A percentile compares a stretch with the other conserved stretches of the same genome.
Evolutionary conservation across 768 basidiomycete genomes (phyloP).

Genomic region (Macrolepiota dolichaula): DNA sequence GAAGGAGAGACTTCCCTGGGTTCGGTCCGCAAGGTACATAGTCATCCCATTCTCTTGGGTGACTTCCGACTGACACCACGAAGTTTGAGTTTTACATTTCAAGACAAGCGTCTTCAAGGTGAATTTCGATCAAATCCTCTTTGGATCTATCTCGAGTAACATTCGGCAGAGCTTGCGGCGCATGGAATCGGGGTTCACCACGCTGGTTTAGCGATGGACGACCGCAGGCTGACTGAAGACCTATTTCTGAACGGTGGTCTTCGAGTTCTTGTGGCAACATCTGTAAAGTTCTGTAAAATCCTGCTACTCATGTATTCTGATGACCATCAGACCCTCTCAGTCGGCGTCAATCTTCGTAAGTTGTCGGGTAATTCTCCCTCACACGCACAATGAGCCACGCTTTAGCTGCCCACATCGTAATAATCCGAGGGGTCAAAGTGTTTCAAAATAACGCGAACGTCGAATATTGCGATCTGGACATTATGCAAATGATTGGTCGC

Average conservation of each 20-base stretch:
- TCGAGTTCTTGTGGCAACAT: constrained; percentile 76
- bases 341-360: constrained; percentile 93
- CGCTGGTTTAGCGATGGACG: constrained; percentile 75
- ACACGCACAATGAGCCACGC: neutral
- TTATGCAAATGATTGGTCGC: constrained; percentile 96
- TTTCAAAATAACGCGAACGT: constrained; percentile 66
- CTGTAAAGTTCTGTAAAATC: constrained; percentile 38
- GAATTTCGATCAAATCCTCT: constrained; percentile 15
- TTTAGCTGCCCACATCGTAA: constrained; percentile 86
- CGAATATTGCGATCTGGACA: constrained; percentile 90
- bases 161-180: constrained; percentile 51
- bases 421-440: constrained; percentile 86
- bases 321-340: constrained; percentile 75
- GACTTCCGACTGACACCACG: neutral
- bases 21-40: constrained; percentile 48
- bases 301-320: neutral
- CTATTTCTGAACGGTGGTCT: constrained; percentile 64
- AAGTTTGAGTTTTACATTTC: constrained; percentile 56
- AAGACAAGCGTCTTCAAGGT: constrained; percentile 69
- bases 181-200: constrained; percentile 89
- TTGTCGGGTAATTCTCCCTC: constrained; percentile 3
- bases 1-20: constrained; percentile 64
- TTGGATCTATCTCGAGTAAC: neutral
- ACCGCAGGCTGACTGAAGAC: constrained; percentile 71
- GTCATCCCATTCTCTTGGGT: neutral